phyloP scores from a whole-genome alignment of 2,329 filamentous ascomycete species.

The Alternaria sp. region DNA sequence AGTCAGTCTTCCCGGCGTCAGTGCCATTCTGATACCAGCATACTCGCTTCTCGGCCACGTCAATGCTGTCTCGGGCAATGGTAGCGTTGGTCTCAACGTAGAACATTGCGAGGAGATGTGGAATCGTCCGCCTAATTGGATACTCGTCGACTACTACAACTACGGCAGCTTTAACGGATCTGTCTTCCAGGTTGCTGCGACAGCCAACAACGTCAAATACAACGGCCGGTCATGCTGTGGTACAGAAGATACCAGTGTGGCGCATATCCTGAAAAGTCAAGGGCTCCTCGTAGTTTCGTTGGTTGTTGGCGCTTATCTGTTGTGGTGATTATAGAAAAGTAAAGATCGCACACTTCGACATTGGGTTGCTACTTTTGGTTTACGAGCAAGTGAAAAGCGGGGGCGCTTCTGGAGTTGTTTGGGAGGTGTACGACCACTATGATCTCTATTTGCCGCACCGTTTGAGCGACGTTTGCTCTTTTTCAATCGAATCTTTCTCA shows the following conservation, averaged over 20 bases:
- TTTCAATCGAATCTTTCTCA: not conserved
- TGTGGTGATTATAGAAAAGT: not conserved
- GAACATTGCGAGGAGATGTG: slow-evolving; percentile 42
- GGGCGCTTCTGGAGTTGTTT: not conserved
- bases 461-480: not conserved
- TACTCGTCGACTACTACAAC: slow-evolving; percentile 52
- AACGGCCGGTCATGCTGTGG: slow-evolving; percentile 37
- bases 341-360: not conserved
- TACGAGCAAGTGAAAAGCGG: not conserved
- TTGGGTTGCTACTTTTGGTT: not conserved
- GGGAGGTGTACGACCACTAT: not conserved
- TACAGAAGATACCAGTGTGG: slow-evolving; percentile 1
- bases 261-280: not conserved
- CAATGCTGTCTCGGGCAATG: slow-evolving; percentile 42
- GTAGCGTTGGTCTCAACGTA: slow-evolving; percentile 40
- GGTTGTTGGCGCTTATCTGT: not conserved
- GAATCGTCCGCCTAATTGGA: slow-evolving; percentile 47
- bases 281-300: not conserved
- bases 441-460: not conserved
- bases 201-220: slow-evolving; percentile 61
- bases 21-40: slow-evolving; percentile 55
- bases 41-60: slow-evolving; percentile 40
- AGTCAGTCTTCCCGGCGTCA: slow-evolving; percentile 37
- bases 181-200: slow-evolving; percentile 49
- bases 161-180: slow-evolving; percentile 45